Conservation (phyloP, 345 rosid species). For the Syzygium aromaticum region DNA sequence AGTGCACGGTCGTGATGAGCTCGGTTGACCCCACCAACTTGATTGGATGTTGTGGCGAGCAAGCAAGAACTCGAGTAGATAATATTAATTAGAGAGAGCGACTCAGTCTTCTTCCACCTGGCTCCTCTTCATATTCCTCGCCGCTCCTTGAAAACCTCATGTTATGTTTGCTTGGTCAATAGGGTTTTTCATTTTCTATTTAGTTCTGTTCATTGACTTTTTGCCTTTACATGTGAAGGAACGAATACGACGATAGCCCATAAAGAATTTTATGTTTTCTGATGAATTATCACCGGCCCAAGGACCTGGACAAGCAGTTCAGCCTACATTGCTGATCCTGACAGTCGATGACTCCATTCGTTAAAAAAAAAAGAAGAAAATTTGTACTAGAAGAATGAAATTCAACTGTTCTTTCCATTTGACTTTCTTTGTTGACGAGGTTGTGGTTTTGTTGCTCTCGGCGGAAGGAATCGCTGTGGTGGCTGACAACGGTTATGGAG, state of each 20-base stretch:
- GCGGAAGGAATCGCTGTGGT: neutral
- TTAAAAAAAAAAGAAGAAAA: neutral
- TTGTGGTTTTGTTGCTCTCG: neutral
- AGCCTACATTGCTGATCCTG: conserved; percentile 84
- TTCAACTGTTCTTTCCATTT: neutral
- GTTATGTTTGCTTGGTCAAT: neutral
- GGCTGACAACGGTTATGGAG: neutral
- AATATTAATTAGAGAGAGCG: neutral
- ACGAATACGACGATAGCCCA: neutral
- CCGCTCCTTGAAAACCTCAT: neutral
- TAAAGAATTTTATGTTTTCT: neutral
- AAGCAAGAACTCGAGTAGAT: neutral
- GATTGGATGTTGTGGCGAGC: neutral
- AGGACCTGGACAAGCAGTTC: conserved; percentile 67
- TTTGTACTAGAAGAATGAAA: neutral
- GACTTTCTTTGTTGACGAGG: neutral
- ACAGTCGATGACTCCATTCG: conserved; percentile 6
- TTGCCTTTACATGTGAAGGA: neutral
- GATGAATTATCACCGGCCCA: conserved; percentile 21
- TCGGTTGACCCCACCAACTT: neutral
- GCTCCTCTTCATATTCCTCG: neutral
- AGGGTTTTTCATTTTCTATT: neutral
- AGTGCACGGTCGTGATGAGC: neutral
- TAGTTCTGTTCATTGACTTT: neutral
- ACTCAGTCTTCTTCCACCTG: neutral